Evolutionary conservation across 2,329 filamentous ascomycete species (phyloP), one percentile per base, ranked within the genome.

Genomic region (Aspergillus sp.): DNA sequence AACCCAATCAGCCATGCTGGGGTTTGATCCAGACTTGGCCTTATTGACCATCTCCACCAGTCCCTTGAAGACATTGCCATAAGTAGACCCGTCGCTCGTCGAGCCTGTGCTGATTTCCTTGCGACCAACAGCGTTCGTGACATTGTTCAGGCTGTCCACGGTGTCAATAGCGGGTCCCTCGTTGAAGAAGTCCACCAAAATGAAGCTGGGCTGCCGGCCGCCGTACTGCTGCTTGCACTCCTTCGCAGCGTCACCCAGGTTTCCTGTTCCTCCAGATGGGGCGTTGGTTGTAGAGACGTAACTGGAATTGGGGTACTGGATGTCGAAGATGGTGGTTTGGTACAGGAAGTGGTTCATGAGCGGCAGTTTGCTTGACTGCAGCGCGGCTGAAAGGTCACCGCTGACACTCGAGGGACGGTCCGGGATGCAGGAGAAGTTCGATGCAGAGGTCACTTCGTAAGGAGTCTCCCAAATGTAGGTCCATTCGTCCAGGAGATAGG

Each of bases 271-370:
- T 3, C 78, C 82, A 9, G 69, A 74, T 7, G 82, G 72, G 32
- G 77, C 81, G 65, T 91, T 91, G 37, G 86, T 88, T 7, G 74
- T 78, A 7, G 70, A 68, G 53, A 86, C 78, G 57, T 78, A 73
- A 53, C 70, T 74, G n/a, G 77, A 72, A 55, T 85, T 79, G 2
- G 85, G 85, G 37, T 81, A 71, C 53, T 79, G 69, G 58, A 88
- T 79, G 50, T 73, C 74, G 3, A 76, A 66, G 15, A 74, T 65
- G 19, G 82, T 62, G 4, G 62, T 68, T 49, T 75, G 70, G 71
- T 90, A 83, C 46, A 85, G 77, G 73, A 93, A 91, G 71, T 93
- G 88, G 74, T 93, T 93, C 72, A 88, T 77, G 7, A 93, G 73
- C 22, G 86, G 81, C 64, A 93, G 76, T 57, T 81, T 77, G 56